Evolutionary conservation across 305 asterid species (phyloP), one percentile per base, ranked within the genome.

Genomic region (Coffea humblotiana): DNA sequence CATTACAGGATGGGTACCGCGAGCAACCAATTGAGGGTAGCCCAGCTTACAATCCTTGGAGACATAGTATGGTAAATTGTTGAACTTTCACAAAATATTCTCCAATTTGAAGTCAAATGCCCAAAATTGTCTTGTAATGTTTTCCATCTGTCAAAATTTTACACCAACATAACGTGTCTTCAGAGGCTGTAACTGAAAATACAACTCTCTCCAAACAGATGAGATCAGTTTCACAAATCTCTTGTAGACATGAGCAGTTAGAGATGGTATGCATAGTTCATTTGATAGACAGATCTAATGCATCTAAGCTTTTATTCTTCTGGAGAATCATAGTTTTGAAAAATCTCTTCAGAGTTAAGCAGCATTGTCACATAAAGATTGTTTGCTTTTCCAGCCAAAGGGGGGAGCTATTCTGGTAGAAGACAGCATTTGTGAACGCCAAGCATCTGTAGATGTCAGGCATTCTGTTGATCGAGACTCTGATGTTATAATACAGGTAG

Each of bases 401-500:
- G 91, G 89, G 35, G 66, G 81, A 82, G 72, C 82, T 60, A 84
- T 83, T 66, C 79, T 71, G 78, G 89, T 86, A 72, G 79, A 85
- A 80, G 80, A 84, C 66, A 68, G 87, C 66, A 72, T 52, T 45
- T 67, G 71, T 32, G 88, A 87, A 70, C 85, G 88, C 35, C 86
- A 40, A 73, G 83, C 89, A 78, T 88, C 87, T 69, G 54, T 60
- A 71, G 84, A 82, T 79, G 67, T 52, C 68, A 32, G 75, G 84
- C 76, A 75, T 66, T 67, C 79, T 7, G 74, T 82, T 71, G 81
- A 82, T 71, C 81, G 81, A 67, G 90, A 83, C 77, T 74, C 84
- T 9, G 70, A 77, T 77, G 86, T 80, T 72, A 72, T 84, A 75
- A 87, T 87, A 80, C 83, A 87, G 88, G 90, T 86, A 51, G 77